These are phyloP conservation scores for Phytophthora sp. DNA, from an alignment of 352 stramenopile genomes.

Conservation along the genomic window DNA sequence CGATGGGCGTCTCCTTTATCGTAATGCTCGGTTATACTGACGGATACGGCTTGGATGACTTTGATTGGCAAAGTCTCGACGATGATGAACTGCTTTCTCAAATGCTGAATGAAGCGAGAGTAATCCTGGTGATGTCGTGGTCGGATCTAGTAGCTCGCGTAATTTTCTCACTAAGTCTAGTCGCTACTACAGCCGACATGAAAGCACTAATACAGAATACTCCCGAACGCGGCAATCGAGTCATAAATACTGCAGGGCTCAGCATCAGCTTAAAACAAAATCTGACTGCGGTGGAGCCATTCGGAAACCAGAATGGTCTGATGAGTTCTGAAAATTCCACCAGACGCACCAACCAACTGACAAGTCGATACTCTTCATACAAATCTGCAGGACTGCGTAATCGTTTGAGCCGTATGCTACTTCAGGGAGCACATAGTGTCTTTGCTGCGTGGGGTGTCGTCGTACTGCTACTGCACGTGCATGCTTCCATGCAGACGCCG, in stretches of 20 bases:
- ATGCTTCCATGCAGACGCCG: slow-evolving; percentile 20
- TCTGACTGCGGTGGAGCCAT: background rate
- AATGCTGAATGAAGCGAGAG: slow-evolving; percentile 35
- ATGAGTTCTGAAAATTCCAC: background rate
- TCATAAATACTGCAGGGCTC: background rate
- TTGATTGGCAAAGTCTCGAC: slow-evolving; percentile 1
- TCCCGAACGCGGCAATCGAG: background rate
- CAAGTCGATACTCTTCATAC: background rate
- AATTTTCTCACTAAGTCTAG: slow-evolving; percentile 10
- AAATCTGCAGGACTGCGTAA: background rate
- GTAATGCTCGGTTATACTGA: slow-evolving; percentile 25
- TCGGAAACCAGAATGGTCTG: background rate
- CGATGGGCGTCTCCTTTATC: slow-evolving; percentile 29
- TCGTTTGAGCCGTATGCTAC: background rate
- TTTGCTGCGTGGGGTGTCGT: slow-evolving; percentile 27
- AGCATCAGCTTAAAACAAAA: background rate
- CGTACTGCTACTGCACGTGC: slow-evolving; percentile 29
- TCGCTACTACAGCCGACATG: slow-evolving; percentile 24
- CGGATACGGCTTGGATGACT: slow-evolving; percentile 10
- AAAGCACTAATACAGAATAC: slow-evolving; percentile 24
- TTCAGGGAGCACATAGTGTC: slow-evolving; percentile 1
- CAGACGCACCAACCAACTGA: background rate
- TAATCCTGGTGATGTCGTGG: slow-evolving; percentile 36
- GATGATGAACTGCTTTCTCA: slow-evolving; percentile 21
- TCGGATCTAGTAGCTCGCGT: slow-evolving; percentile 15